Evolutionary conservation across 2,329 filamentous ascomycete genomes (phyloP), one percentile per base, ranked within the genome.

Genomic region (Penicillium sp.): DNA sequence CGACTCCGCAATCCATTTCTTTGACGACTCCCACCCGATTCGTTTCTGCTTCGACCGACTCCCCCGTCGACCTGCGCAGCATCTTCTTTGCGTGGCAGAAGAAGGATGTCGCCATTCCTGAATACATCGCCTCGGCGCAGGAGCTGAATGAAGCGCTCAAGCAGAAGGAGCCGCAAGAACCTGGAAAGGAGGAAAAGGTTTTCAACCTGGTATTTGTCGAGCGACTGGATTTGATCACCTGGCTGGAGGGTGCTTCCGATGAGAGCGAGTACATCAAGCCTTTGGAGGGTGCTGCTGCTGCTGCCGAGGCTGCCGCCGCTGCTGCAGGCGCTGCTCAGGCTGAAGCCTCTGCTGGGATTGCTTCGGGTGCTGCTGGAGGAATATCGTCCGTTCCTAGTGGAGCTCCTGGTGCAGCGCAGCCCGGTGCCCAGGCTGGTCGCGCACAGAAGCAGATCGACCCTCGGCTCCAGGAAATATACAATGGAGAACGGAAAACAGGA

Each of bases 81-180:
- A 90, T 95, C 66, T 95, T 90, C 71, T 95, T 96, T 60, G 88
- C 88, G 39, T 98, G 88, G 87, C 74, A 85, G 56, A 93, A 95
- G 68, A 87, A 88, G 64, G 90, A 96, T 69, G 80, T 84, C 38
- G 80, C 84, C 37, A 88, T 94, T 50, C 84, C 85, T 8, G 87
- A 94, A 54, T 96, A 96, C 74, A 92, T 95, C 65, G 79, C 84
- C 16, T 82, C 84, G 0, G 85, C 86, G 10, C 81, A 84, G 54
- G 75, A 80, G 51, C 74, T 96, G 39, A 94, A 94, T 61, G 81
- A 85, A 34, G 80, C 87, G 57, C 72, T 95, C 16, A 64, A 62
- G 30, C 53, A 63, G 32, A 63, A 60, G 40, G 51, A 52, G 54
- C 60, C 26, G 52, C 52, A 38, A 28, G 55, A 55, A 13, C 52